phyloP scores from a whole-genome alignment of 495 filamentous ascomycete species.

The Lasiosphaeriaceae sp. region DNA sequence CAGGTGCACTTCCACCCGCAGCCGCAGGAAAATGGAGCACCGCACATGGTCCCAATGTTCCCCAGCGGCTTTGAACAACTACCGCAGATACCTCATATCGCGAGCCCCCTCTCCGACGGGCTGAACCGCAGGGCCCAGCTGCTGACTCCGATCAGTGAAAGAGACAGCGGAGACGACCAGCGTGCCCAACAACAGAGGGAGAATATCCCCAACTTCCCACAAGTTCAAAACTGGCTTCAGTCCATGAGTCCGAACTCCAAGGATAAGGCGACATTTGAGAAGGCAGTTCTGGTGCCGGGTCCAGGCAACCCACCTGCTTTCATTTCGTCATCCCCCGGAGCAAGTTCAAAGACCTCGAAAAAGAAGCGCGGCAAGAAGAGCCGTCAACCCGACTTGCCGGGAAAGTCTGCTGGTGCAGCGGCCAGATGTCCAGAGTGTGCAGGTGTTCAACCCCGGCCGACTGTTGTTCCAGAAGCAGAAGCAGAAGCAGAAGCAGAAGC shows the following conservation, averaged over 20 bases:
- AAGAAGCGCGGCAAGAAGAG: neutral
- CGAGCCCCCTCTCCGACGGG: constrained; percentile 4
- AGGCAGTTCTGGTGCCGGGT: constrained; percentile 4
- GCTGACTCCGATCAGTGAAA: constrained; percentile 23
- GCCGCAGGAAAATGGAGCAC: neutral
- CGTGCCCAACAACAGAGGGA: constrained; percentile 9
- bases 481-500: neutral
- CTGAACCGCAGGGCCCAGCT: constrained; percentile 13
- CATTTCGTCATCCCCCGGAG: neutral
- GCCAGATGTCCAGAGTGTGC: neutral
- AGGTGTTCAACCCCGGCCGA: neutral
- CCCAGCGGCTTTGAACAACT: constrained; percentile 5
- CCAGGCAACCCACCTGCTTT: constrained; percentile 5
- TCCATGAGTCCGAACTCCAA: constrained; percentile 4
- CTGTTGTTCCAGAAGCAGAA: neutral
- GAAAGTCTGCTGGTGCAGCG: neutral
- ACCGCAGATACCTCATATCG: constrained; percentile 11
- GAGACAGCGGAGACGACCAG: constrained; percentile 15
- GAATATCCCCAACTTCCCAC: constrained; percentile 12
- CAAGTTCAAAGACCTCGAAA: neutral
- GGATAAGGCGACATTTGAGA: constrained; percentile 1
- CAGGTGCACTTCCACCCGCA: constrained; percentile 4
- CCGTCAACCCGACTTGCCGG: neutral
- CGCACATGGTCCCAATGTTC: constrained; percentile 11
- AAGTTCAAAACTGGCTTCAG: constrained; percentile 17